Evolutionary conservation across 2,329 filamentous ascomycete species (phyloP), one percentile per base, ranked within the genome.

Genomic region (Fusarium nygamai): DNA sequence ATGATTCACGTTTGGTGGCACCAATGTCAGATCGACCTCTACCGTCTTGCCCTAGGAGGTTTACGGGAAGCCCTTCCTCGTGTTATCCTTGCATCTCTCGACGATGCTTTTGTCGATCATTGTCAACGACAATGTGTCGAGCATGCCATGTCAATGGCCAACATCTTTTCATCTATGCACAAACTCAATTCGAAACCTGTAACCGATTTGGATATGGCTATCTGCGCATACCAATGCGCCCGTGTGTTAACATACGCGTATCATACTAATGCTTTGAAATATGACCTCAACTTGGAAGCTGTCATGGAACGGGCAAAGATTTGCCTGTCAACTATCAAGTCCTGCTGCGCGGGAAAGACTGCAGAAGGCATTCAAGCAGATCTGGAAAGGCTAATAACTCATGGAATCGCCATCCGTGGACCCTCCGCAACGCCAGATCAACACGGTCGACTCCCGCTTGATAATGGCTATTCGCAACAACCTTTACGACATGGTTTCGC

Each of bases 1-100:
- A 90, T 89, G 88, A 90, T 89, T 16, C 88, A 90, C 71, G 83
- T 90, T 14, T 88, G 86, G 87, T 90, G 88, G 88, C 83, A 87
- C 34, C 88, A 90, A 69, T 90, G 88, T 65, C 85, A 90, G 73
- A 88, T 88, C 71, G 88, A 90, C 74, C 81, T 90, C 6, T 90
- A 89, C 71, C 86, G 88, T 3, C 82, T 89, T 12, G 87, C 85
- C 6, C 82, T 90, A 13, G 82, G 83, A 0, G 87, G 87, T 1
- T 82, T 90, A 39, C 85, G 86, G 27, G 88, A 89, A 43, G 86
- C 87, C 0, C 80, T 90, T 1, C 83, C 87, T 6, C 82, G 82
- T 12, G 78, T 82, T 0, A 81, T 82, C 19, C 80, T 89, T 16
- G 83, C 83, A 58, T 83, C 83, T 64, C 81, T 90, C 7, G 86